Evolutionary conservation across 345 rosid species (phyloP), one percentile per base, ranked within the genome.

Genomic region (Lenwebbia sp.): DNA sequence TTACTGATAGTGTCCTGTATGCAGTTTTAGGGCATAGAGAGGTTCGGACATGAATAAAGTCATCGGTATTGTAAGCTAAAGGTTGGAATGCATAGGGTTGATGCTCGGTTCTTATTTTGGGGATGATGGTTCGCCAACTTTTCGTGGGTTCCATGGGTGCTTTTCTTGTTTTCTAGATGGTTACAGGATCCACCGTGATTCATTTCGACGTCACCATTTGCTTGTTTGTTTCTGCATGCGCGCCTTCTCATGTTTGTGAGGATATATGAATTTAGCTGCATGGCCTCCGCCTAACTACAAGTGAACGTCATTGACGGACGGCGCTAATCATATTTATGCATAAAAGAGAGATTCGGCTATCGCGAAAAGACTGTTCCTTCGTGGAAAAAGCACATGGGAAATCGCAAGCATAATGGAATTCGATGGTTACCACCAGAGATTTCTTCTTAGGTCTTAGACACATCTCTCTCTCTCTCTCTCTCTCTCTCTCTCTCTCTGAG

Each of bases 401-500:
- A 70, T 70, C 10, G 47, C 13, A 4, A 65, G 4, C 8, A 8
- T 15, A 30, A 33, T 0, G 1, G 23, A 6, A 17, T 30, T 17
- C 41, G 9, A 2, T 70, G 2, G 33, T 10, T 5, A 10, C 1
- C 13, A 8, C 44, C 0, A 4, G 6, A 65, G 3, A 8, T 65
- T 33, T 1, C 0, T 9, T 33, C 2, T 30, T 17, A 30, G 4
- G 19, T 30, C 0, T 65, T 15, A 14, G 0, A 60, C 0, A 50
- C 52, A 10, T 50, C 4, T 50, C 52, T 50, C 4, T 11, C 51
- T 10, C 51, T 11, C 50, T 49, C 12, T 49, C 49, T 58, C 10
- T 26, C 0, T 0, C 47, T 7, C 47, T 41, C 13, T 49, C 13
- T 60, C 11, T 28, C 0, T 1, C 0, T 8, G 0, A 60, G 17